Conservation (phyloP, 179 eudicot species). For the Monotropa hypopitys region DNA sequence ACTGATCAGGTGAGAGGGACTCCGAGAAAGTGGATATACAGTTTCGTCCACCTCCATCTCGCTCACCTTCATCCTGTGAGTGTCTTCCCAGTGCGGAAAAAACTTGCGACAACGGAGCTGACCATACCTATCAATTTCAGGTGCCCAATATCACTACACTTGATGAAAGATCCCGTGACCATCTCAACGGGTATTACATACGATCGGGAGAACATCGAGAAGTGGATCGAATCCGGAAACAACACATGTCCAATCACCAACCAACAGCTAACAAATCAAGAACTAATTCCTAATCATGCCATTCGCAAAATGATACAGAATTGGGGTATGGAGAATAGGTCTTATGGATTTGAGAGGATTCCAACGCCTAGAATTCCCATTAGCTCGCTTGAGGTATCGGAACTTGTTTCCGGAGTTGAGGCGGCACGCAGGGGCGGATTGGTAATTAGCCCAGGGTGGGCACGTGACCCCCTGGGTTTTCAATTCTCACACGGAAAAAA, state of each 20-base stretch:
- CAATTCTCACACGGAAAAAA: too few relatives aligned
- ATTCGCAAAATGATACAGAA: conserved; percentile 59
- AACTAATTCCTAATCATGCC: conserved; percentile 54
- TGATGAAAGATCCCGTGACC: too few relatives aligned
- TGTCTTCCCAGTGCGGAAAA: too few relatives aligned
- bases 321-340: conserved; percentile 50
- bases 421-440: conserved; percentile 7
- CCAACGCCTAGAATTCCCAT: conserved; percentile 59
- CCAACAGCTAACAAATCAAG: conserved; percentile 26
- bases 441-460: too few relatives aligned
- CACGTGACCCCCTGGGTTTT: too few relatives aligned
- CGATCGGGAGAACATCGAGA: conserved; percentile 66
- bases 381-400: conserved; percentile 25
- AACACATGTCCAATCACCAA: conserved; percentile 65
- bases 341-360: conserved; percentile 35
- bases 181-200: conserved; percentile 78
- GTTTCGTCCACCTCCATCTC: too few relatives aligned
- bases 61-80: too few relatives aligned
- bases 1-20: too few relatives aligned
- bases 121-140: too few relatives aligned
- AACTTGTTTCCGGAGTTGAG: conserved; percentile 18
- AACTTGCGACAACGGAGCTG: too few relatives aligned
- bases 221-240: conserved; percentile 65
- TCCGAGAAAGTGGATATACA: too few relatives aligned
- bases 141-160: too few relatives aligned